phyloP scores from a whole-genome alignment of 2,329 filamentous ascomycete genomes.

The Claviceps sp. region DNA sequence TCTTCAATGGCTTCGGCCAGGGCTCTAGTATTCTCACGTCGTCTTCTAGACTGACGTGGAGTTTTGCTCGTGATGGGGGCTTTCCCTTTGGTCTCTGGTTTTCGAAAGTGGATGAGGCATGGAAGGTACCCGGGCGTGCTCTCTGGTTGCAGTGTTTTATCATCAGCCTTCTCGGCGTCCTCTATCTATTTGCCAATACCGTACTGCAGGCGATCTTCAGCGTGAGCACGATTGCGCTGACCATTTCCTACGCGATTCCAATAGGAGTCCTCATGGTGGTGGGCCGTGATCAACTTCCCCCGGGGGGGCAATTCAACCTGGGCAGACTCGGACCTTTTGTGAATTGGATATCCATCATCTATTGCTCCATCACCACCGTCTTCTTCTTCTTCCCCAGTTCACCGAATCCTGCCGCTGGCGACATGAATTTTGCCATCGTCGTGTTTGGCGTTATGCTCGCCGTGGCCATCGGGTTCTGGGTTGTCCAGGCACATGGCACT shows the following conservation, averaged over 20 bases:
- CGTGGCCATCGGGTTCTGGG: conserved; percentile 35
- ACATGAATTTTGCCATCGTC: conserved; percentile 46
- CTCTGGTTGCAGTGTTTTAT: conserved; percentile 37
- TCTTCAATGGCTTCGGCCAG: conserved; percentile 41
- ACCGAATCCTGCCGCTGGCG: conserved; percentile 30
- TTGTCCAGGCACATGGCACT: conserved; percentile 28
- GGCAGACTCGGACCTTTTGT: conserved; percentile 29
- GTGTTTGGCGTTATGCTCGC: conserved; percentile 43
- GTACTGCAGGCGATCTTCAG: conserved; percentile 40
- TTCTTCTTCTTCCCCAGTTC: conserved; percentile 40
- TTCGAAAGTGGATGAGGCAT: conserved; percentile 26
- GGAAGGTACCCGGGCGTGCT: conserved; percentile 38
- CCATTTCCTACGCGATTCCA: conserved; percentile 35
- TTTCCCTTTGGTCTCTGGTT: conserved; percentile 32
- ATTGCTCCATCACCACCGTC: conserved; percentile 37
- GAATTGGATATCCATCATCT: conserved; percentile 37
- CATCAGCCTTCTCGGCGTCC: conserved; percentile 32
- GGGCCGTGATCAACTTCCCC: conserved; percentile 38
- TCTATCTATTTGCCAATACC: conserved; percentile 40
- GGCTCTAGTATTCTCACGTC: conserved; percentile 38
- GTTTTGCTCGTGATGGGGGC: conserved; percentile 40
- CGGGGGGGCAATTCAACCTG: conserved; percentile 28
- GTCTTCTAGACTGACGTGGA: conserved; percentile 38
- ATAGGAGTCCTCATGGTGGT: conserved; percentile 33
- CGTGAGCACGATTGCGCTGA: conserved; percentile 43